A percentile compares a stretch with the other conserved stretches of the same genome.
These are phyloP conservation scores for Oryza officinalis DNA, from an alignment of 176 grass and related monocot genomes.

Conservation along the genomic window DNA sequence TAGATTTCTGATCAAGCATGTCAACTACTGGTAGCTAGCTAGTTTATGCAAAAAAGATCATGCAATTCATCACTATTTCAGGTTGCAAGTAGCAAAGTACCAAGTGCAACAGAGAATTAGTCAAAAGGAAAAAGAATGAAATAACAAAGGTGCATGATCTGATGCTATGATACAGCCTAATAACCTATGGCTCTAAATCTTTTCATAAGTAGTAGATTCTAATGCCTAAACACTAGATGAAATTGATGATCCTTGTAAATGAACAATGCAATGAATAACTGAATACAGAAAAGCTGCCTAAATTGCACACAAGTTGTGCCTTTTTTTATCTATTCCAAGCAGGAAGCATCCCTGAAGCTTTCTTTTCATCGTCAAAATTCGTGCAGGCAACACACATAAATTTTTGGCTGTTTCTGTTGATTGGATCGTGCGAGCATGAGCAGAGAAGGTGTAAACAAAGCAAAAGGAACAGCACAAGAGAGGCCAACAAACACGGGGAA, in stretches of 20 bases:
- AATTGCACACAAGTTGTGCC: background rate
- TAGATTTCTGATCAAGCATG: conserved; percentile 15
- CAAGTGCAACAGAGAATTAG: background rate
- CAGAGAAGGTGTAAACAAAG: conserved; percentile 38
- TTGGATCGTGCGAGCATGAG: conserved; percentile 26
- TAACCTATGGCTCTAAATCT: conserved; percentile 8
- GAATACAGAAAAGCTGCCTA: conserved; percentile 15
- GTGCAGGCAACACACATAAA: conserved; percentile 25
- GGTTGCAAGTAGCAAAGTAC: too few species aligned
- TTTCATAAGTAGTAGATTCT: conserved; percentile 16
- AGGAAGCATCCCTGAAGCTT: conserved; percentile 49
- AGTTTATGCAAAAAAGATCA: conserved; percentile 7
- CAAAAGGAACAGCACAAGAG: conserved; percentile 32
- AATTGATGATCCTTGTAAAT: background rate
- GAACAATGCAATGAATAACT: conserved; percentile 10
- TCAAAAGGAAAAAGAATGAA: background rate
- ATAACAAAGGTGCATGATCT: conserved; percentile 13
- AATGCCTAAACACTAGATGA: conserved; percentile 12
- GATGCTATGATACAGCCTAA: background rate
- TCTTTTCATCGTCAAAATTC: conserved; percentile 27
- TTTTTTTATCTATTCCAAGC: conserved; percentile 21
- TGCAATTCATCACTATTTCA: background rate
- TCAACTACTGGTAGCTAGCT: background rate
- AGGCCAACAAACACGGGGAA: conserved; percentile 44
- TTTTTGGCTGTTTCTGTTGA: conserved; percentile 32